Evolutionary conservation across 768 basidiomycete species (phyloP), one percentile per base, ranked within the genome.

Genomic region (Clathrus columnatus): DNA sequence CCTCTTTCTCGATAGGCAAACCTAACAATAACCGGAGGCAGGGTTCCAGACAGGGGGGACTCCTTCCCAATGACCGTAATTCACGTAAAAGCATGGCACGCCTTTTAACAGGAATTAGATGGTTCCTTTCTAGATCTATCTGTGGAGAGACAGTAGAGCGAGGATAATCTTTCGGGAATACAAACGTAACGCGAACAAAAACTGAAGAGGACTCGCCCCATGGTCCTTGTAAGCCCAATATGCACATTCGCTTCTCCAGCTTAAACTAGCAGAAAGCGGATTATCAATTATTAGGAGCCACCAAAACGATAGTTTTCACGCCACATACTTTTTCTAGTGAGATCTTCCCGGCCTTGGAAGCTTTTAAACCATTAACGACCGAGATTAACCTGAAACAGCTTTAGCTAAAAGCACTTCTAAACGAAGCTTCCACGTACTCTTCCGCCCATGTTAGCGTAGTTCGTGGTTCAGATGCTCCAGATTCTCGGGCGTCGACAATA

Each of bases 151-250:
- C 72, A 1, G 60, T 60, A 0, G 76, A 75, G 5, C 81, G 75
- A 0, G 89, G 87, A 64, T 98, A 98, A 43, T 80, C 80, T 21
- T 81, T 75, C 0, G 95, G 93, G 63, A 97, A 97, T 1, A 81
- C 84, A 71, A 96, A 94, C 1, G 88, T 85, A 24, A 95, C 79
- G 0, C 94, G 84, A 56, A 93, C 83, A 70, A 91, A 93, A 6
- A 87, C 86, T 18, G 84, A 85, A 10, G 84, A 85, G 0, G 78
- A 80, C 54, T 85, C 86, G n/a, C 88, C 91, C 92, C 92, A 94
- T 2, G 91, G 92, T 1, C 90, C 90, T 59, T 90, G 83, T 43
- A 97, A 72, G 4, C 91, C 88, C 47, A 96, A 75, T 1, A 91
- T 92, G 61, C 90, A 89, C 14, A 82, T 85, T 8, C 91, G 81